phyloP scores from a whole-genome alignment of 352 stramenopile genomes.

The Pythium utonaiense region DNA sequence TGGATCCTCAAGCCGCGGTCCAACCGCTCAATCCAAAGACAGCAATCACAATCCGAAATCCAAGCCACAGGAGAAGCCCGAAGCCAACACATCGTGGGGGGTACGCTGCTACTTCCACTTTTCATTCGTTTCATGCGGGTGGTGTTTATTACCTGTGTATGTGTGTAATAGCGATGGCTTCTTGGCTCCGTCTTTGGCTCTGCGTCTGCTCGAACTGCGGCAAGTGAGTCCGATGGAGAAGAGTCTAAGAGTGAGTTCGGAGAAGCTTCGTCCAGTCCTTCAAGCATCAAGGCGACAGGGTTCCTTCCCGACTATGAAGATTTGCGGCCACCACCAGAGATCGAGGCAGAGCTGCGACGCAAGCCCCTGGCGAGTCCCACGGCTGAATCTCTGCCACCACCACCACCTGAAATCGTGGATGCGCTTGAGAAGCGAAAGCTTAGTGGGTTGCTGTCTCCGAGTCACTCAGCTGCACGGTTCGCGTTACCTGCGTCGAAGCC shows the following conservation, averaged over 20 bases:
- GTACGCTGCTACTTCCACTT: slow-evolving; percentile 2
- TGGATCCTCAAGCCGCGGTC: neutral
- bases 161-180: slow-evolving; percentile 21
- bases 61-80: neutral
- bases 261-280: slow-evolving; percentile 13
- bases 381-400: slow-evolving; percentile 3
- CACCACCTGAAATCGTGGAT: slow-evolving; percentile 23
- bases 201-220: neutral
- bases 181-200: slow-evolving; percentile 22
- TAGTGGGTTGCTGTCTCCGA: neutral
- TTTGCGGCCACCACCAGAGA: slow-evolving; percentile 18
- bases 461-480: slow-evolving; percentile 10
- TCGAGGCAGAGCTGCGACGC: slow-evolving; percentile 22
- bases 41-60: neutral
- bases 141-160: too few relatives aligned
- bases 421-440: slow-evolving; percentile 18
- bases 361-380: slow-evolving; percentile 6
- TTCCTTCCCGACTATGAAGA: slow-evolving; percentile 15
- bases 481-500: slow-evolving; percentile 15
- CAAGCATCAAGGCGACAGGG: neutral
- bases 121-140: too few relatives aligned
- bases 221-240: slow-evolving; percentile 5
- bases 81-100: slow-evolving; percentile 10
- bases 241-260: slow-evolving; percentile 16
- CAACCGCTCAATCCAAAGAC: neutral